Conservation (phyloP, 169 alveolate genomes). For the Miamiensis avidus region DNA sequence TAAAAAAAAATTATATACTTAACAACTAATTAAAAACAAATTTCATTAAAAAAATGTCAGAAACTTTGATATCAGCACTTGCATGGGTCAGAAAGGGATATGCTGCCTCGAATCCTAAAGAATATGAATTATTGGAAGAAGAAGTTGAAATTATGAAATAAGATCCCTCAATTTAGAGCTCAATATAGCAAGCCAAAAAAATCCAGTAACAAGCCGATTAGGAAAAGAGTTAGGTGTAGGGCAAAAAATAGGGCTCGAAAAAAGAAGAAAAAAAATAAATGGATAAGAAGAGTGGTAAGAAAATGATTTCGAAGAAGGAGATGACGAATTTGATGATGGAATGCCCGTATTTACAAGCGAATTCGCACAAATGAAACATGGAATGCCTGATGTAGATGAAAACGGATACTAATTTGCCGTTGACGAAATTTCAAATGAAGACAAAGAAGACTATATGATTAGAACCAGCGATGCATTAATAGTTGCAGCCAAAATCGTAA, state of each 20-base stretch:
- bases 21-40: no score
- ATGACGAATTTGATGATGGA: constrained; percentile 51
- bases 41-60: not conserved
- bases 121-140: constrained; percentile 60
- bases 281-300: constrained; percentile 54
- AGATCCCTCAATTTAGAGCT: constrained; percentile 30
- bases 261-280: constrained; percentile 38
- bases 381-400: constrained; percentile 22
- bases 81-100: constrained; percentile 83
- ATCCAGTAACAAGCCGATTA: constrained; percentile 34
- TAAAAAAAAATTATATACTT: no score
- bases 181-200: constrained; percentile 21
- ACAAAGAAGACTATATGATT: constrained; percentile 81
- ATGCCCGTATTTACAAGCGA: constrained; percentile 63
- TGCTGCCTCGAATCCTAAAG: constrained; percentile 73
- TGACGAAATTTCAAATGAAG: constrained; percentile 73
- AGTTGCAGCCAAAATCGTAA: constrained; percentile 79
- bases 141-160: constrained; percentile 53
- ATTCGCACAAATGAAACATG: constrained; percentile 36
- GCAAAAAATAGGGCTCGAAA: not conserved
- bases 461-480: constrained; percentile 79
- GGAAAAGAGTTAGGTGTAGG: not conserved
- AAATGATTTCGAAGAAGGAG: constrained; percentile 63
- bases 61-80: constrained; percentile 24
- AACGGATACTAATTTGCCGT: constrained; percentile 24